Evolutionary conservation across 768 basidiomycete genomes (phyloP).

Genomic region (Clavaria fumosa): DNA sequence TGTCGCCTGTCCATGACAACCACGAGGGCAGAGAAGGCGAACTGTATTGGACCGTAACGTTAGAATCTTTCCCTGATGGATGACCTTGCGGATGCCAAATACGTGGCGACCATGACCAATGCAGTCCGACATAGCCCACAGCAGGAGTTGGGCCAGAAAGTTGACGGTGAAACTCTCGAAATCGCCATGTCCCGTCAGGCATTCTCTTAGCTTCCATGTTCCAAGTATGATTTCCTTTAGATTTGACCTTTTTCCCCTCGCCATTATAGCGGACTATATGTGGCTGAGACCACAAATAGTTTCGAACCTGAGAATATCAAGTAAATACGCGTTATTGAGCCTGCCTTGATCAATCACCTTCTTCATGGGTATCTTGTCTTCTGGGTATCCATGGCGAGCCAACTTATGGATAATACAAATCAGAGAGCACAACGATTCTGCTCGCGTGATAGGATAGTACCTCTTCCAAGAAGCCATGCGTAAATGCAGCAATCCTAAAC

Average conservation of each 20-base stretch:
- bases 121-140: slow-evolving; percentile 67
- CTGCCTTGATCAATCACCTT: slow-evolving; percentile 52
- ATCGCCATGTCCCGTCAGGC: slow-evolving; percentile 65
- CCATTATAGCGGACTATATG: slow-evolving; percentile 96
- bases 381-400: slow-evolving; percentile 71
- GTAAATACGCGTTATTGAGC: slow-evolving; percentile 9
- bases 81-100: slow-evolving; percentile 96
- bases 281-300: slow-evolving; percentile 91
- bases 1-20: slow-evolving; percentile 78
- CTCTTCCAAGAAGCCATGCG: slow-evolving; percentile 88
- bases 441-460: slow-evolving; percentile 24
- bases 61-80: slow-evolving; percentile 18
- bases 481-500: slow-evolving; percentile 97
- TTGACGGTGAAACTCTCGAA: slow-evolving; percentile 77
- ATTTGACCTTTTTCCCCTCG: slow-evolving; percentile 98
- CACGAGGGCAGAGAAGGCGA: slow-evolving; percentile 76
- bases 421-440: neutral
- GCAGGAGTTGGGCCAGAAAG: slow-evolving; percentile 72
- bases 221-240: slow-evolving; percentile 99
- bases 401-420: slow-evolving; percentile 32
- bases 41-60: slow-evolving; percentile 48
- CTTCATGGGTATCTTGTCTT: slow-evolving; percentile 93
- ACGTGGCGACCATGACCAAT: slow-evolving; percentile 83
- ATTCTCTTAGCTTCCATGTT: slow-evolving; percentile 89
- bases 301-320: slow-evolving; percentile 44